Evolutionary conservation across 345 rosid species (phyloP).

Genomic region (Brassica rapa): DNA sequence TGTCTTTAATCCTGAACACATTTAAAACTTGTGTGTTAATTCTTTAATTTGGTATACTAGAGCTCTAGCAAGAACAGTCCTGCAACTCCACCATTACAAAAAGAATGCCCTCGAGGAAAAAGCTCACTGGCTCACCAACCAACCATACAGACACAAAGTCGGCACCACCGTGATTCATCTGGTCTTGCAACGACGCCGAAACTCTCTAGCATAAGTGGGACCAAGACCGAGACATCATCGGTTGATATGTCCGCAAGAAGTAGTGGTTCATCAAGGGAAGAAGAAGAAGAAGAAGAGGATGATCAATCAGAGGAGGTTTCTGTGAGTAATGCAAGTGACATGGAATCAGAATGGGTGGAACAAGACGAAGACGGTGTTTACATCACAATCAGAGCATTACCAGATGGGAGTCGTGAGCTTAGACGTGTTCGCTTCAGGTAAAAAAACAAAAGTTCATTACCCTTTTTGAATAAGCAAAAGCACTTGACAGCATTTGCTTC

Average conservation of each 20-base stretch:
- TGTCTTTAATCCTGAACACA: too few species aligned
- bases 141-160: slow-evolving; percentile 42
- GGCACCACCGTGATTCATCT: slow-evolving; percentile 44
- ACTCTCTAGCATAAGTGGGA: slow-evolving; percentile 65
- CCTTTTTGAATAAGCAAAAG: background rate
- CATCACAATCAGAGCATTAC: slow-evolving; percentile 76
- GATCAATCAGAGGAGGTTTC: slow-evolving; percentile 82
- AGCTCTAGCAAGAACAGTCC: slow-evolving; percentile 67
- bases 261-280: slow-evolving; percentile 69
- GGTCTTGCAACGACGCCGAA: slow-evolving; percentile 72
- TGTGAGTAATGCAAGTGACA: slow-evolving; percentile 85
- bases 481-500: background rate
- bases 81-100: slow-evolving; percentile 69
- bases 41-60: slow-evolving; percentile 44
- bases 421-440: slow-evolving; percentile 97
- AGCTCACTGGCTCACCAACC: slow-evolving; percentile 64
- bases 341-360: slow-evolving; percentile 93
- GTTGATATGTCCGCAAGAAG: slow-evolving; percentile 69
- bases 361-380: slow-evolving; percentile 97
- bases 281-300: slow-evolving; percentile 28
- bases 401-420: slow-evolving; percentile 79
- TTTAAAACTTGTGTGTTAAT: too few species aligned
- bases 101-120: slow-evolving; percentile 62
- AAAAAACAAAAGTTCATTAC: background rate
- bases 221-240: slow-evolving; percentile 78